Percentiles rank a stretch among this genome's conserved stretches.
Conservation (phyloP, 2,329 filamentous ascomycete genomes). For the Cadophora malorum region DNA sequence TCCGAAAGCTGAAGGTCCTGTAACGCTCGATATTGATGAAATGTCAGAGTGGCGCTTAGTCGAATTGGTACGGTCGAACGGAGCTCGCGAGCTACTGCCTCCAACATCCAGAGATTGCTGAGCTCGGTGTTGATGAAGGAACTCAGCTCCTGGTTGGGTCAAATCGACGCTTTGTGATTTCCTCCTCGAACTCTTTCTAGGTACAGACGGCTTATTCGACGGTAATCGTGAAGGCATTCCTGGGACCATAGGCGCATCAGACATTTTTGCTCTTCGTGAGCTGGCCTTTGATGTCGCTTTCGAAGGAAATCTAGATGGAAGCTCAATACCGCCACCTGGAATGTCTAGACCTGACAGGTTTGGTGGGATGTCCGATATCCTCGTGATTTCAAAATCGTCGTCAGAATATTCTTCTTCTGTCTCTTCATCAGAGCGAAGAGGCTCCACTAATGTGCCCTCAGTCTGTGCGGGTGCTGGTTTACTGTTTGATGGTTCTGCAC, state of each 20-base stretch:
- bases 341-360: slow-evolving; percentile 65
- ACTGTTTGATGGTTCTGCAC: slow-evolving; percentile 45
- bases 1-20: slow-evolving; percentile 54
- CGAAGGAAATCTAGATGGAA: slow-evolving; percentile 69
- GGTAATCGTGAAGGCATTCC: slow-evolving; percentile 29
- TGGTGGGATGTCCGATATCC: slow-evolving; percentile 59
- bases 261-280: slow-evolving; percentile 28
- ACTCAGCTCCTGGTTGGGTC: slow-evolving; percentile 23
- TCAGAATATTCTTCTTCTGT: slow-evolving; percentile 56
- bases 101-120: slow-evolving; percentile 37
- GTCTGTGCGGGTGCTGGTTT: slow-evolving; percentile 34
- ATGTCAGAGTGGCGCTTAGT: slow-evolving; percentile 58
- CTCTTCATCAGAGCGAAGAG: slow-evolving; percentile 49
- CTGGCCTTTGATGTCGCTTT: slow-evolving; percentile 55
- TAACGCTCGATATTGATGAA: slow-evolving; percentile 58
- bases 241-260: slow-evolving; percentile 50
- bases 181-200: slow-evolving; percentile 76
- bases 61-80: slow-evolving; percentile 63
- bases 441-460: slow-evolving; percentile 39
- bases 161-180: slow-evolving; percentile 42
- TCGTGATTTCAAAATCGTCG: slow-evolving; percentile 50
- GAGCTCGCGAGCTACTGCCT: slow-evolving; percentile 50
- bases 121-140: slow-evolving; percentile 31
- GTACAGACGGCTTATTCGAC: slow-evolving; percentile 54
- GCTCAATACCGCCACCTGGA: slow-evolving; percentile 42